Evolutionary conservation across 345 rosid species (phyloP).

Genomic region (Aegle marmelos): DNA sequence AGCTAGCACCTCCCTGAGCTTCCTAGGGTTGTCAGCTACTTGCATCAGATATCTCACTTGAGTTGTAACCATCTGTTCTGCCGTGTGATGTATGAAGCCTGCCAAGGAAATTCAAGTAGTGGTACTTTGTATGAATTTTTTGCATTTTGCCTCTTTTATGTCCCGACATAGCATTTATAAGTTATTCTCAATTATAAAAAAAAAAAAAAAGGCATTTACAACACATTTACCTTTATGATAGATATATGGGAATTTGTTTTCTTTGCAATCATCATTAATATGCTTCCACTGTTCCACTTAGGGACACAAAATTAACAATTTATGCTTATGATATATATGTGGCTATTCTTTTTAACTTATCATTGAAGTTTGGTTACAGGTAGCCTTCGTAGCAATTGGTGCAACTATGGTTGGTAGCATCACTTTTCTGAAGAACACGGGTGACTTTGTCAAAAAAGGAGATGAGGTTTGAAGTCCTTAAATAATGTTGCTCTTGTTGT

Average conservation of each 20-base stretch:
- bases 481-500: not conserved
- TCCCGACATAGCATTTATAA: not conserved
- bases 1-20: no score
- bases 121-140: not conserved
- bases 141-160: not conserved
- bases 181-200: not conserved
- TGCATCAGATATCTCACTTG: no score
- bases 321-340: not conserved
- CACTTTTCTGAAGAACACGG: constrained; percentile 53
- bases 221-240: no score
- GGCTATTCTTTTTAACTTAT: not conserved
- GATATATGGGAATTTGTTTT: not conserved
- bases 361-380: constrained; percentile 38
- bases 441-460: constrained; percentile 72
- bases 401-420: constrained; percentile 99
- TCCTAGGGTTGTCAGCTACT: no score
- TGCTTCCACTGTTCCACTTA: not conserved
- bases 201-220: no score
- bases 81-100: no score
- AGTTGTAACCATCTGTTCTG: no score
- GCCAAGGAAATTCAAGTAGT: not conserved
- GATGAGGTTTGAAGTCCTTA: constrained; percentile 56
- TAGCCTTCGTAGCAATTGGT: constrained; percentile 90
- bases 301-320: not conserved
- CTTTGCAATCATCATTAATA: no score